Conservation (phyloP, 1,284 basidiomycete genomes). For the Kalmanozyma brasiliensis region DNA sequence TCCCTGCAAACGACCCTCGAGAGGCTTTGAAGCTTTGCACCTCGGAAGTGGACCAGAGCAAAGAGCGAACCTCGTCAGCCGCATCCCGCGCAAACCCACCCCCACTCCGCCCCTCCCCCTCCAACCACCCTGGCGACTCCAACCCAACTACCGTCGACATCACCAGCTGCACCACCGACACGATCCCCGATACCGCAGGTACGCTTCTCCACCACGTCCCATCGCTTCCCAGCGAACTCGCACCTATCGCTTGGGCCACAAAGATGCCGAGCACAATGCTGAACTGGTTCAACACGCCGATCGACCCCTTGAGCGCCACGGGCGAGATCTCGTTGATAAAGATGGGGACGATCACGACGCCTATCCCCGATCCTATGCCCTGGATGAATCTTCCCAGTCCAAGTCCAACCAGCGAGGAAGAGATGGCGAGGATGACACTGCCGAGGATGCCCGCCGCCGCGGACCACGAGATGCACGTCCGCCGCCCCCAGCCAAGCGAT, state of each 20-base stretch:
- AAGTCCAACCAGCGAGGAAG: constrained; percentile 12
- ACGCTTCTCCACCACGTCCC: constrained; percentile 67
- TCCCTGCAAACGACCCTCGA: constrained; percentile 4
- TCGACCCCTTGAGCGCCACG: constrained; percentile 76
- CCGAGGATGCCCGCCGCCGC: constrained; percentile 29
- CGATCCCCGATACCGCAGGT: constrained; percentile 57
- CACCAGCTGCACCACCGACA: constrained; percentile 67
- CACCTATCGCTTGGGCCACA: constrained; percentile 68
- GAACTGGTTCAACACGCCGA: constrained; percentile 81
- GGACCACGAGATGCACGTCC: constrained; percentile 29
- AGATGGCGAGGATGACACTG: constrained; percentile 24
- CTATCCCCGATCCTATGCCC: constrained; percentile 83
- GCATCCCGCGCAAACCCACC: constrained; percentile 8
- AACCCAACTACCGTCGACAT: constrained; percentile 51
- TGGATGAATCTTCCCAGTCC: constrained; percentile 72
- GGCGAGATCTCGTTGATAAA: constrained; percentile 85
- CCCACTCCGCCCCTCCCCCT: constrained; percentile 31
- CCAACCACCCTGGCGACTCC: constrained; percentile 60
- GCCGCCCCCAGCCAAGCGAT: constrained; percentile 28
- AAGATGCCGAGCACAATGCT: constrained; percentile 66
- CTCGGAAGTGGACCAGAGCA: constrained; percentile 44
- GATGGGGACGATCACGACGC: constrained; percentile 85
- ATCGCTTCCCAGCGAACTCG: constrained; percentile 57
- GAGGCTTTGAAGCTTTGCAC: constrained; percentile 31
- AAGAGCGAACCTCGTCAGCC: constrained; percentile 27